phyloP scores from a whole-genome alignment of 2,329 filamentous ascomycete genomes.

The Zalaria sp. region DNA sequence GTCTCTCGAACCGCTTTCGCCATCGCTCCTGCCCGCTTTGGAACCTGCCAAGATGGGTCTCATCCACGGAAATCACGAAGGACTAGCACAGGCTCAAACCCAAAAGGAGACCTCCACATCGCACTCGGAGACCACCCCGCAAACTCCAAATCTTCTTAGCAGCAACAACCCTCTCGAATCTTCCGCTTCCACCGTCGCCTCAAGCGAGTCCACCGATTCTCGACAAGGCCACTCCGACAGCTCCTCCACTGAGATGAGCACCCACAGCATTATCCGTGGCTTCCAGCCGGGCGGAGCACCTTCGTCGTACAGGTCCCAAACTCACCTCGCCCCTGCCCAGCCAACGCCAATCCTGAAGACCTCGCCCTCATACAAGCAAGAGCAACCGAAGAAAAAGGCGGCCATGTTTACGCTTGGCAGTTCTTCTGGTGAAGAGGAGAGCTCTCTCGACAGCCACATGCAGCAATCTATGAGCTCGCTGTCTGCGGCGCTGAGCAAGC shows the following conservation, averaged over 20 bases:
- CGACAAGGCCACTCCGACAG: constrained; percentile 39
- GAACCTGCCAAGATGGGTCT: constrained; percentile 4
- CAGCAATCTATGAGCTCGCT: constrained; percentile 40
- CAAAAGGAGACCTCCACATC: too few species aligned
- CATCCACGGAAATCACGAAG: too few species aligned
- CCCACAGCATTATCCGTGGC: constrained; percentile 65
- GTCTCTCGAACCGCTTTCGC: constrained; percentile 44
- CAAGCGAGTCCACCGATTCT: constrained; percentile 21
- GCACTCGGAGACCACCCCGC: constrained; percentile 9
- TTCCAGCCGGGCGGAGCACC: constrained; percentile 67
- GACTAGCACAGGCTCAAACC: too few species aligned
- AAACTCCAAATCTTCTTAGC: constrained; percentile 17
- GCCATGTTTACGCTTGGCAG: constrained; percentile 58
- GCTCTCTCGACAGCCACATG: constrained; percentile 54
- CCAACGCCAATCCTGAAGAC: constrained; percentile 48
- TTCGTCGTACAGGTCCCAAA: constrained; percentile 51
- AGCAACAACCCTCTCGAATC: constrained; percentile 39
- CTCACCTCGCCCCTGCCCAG: constrained; percentile 35
- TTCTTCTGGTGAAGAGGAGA: constrained; percentile 76
- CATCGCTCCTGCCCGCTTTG: constrained; percentile 23
- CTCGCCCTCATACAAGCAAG: constrained; percentile 18
- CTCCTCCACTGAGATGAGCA: constrained; percentile 45
- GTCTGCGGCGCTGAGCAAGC: constrained; percentile 37
- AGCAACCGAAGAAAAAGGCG: constrained; percentile 46
- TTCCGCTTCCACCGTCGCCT: constrained; percentile 42